Conservation (phyloP, 1,139 yeast species). For the Saccharomyces hybrid region DNA sequence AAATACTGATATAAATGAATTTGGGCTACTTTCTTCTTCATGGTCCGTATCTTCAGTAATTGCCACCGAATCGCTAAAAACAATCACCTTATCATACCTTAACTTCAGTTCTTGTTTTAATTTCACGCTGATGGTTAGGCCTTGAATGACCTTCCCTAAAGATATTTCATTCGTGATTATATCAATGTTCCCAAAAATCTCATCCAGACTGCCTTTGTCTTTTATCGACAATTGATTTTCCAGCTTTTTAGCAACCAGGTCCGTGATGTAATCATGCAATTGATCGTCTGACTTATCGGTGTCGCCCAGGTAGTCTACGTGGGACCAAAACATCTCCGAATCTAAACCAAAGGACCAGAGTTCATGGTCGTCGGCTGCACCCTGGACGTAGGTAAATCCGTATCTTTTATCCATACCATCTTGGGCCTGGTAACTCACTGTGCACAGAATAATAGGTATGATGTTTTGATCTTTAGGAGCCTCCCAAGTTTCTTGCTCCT, state of each 20-base stretch:
- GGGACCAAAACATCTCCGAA: conserved; percentile 53
- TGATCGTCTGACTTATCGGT: conserved; percentile 36
- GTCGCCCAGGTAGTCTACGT: conserved; percentile 33
- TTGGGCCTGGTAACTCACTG: conserved; percentile 55
- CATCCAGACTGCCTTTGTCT: conserved; percentile 4
- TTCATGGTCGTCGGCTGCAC: conserved; percentile 93
- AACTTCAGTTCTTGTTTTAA: conserved; percentile 9
- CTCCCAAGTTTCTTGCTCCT: conserved; percentile 19
- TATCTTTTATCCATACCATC: conserved; percentile 43
- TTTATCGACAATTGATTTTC: neutral
- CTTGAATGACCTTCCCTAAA: conserved; percentile 17
- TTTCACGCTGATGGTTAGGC: conserved; percentile 8
- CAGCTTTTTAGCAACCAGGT: conserved; percentile 5
- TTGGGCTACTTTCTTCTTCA: neutral
- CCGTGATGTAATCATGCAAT: conserved; percentile 29
- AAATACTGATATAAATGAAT: conserved; percentile 9
- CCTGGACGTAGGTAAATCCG: conserved; percentile 66
- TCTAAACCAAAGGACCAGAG: conserved; percentile 61
- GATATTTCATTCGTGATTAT: conserved; percentile 18
- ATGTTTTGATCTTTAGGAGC: conserved; percentile 26
- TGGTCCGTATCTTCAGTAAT: neutral
- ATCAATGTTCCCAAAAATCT: conserved; percentile 12
- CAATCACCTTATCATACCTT: conserved; percentile 12
- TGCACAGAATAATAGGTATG: conserved; percentile 46
- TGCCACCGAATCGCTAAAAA: conserved; percentile 18